Base-by-base conservation (phyloP, 257 asterid species). In the Avicennia marina region DNA sequence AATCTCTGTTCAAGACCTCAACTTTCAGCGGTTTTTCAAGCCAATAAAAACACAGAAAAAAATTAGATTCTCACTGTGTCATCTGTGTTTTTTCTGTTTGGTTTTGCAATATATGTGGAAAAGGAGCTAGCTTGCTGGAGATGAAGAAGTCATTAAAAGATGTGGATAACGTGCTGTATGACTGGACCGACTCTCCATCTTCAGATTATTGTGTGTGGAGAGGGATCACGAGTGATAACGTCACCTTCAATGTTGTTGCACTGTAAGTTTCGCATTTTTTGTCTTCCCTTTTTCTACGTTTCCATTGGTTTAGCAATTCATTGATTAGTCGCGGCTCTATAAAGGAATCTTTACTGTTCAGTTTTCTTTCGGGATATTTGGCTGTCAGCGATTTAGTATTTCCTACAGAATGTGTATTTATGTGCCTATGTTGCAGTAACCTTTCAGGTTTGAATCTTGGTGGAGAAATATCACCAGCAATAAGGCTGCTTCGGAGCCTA, bases 161-260 rank as follows among this genome's bases (percentile, higher is more conserved):
- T 43, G 95, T 93, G 63, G 95, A 89, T 46, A 93, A 86, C 79
- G 94, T 84, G 75, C 71, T 93, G 44, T 93, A 86, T 73, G 99
- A 93, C 81, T 93, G 99, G 99, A 82, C 83, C 17, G 79, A 81
- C 15, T 62, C 97, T 16, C 86, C 99, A 40, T 82, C 96, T 49
- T 82, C 94, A 4, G 99, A 93, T 63, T 86, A 72, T 65, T 93
- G 99, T 80, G 85, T 38, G 5, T 91, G 98, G 98, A 84, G 90
- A 77, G 97, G 99, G 49, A 79, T 93, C 6, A 42, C 68, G 2
- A 89, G 99, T 70, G 99, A 93, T 66, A 93, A 93, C 69, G 84
- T 75, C 60, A 93, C 97, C 77, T 86, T 89, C 83, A 80, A 70
- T 63, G 90, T 89, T 58, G 77, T 75, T 75, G 86, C 94, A 21